These are phyloP conservation scores for Candida dajiaensis DNA, from an alignment of 805 yeast genomes.

Conservation along the genomic window DNA sequence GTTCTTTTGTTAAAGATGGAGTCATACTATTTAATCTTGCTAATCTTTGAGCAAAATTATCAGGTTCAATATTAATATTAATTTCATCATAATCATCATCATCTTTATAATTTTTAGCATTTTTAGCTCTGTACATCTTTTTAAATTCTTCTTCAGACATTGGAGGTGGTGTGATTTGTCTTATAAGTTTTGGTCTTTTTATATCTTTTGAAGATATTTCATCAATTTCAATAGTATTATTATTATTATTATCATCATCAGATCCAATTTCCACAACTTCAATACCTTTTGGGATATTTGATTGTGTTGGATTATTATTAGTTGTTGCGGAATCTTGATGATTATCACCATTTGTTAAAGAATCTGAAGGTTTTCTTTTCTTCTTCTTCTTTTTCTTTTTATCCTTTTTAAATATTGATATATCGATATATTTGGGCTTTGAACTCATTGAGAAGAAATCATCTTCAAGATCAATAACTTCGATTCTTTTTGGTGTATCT, in stretches of 20 bases:
- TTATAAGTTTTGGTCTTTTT: background rate
- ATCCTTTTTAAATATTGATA: slow-evolving; percentile 2
- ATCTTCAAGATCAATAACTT: slow-evolving; percentile 14
- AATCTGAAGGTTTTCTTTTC: slow-evolving; percentile 8
- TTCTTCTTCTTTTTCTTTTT: slow-evolving; percentile 18
- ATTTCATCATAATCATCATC: slow-evolving; percentile 6
- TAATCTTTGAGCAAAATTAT: background rate
- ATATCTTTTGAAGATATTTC: too few species aligned
- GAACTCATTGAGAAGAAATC: slow-evolving; percentile 23
- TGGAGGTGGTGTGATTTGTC: slow-evolving; percentile 14
- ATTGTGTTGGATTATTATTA: background rate
- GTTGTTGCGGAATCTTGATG: background rate
- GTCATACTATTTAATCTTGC: background rate
- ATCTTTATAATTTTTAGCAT: background rate
- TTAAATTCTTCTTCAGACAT: slow-evolving; percentile 13
- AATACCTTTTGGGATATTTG: background rate
- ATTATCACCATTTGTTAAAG: too few species aligned
- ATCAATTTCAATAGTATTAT: background rate
- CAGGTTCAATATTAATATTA: background rate
- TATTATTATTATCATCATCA: too few species aligned
- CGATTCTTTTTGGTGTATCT: background rate
- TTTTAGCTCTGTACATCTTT: background rate
- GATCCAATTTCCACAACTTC: background rate
- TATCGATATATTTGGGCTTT: background rate
- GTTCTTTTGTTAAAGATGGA: background rate